Base-by-base conservation (phyloP, 345 rosid genomes). In the Citrus hindsii region DNA sequence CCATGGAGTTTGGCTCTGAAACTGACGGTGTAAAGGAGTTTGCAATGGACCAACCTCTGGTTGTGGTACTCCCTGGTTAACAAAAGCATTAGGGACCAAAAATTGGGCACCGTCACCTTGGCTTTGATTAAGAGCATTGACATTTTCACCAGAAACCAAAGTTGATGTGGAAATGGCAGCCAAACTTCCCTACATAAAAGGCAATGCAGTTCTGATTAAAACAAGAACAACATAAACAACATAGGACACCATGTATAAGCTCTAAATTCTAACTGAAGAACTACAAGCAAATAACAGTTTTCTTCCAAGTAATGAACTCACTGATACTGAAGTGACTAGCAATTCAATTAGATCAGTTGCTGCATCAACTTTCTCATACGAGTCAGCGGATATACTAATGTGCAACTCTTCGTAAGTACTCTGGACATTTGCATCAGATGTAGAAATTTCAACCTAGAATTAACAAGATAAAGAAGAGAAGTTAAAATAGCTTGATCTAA, bases 341-440 rank as follows among this genome's bases (percentile, higher is more conserved):
- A 92, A 83, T 85, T 92, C 95, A 77, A 94, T 87, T 53, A 96
- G 85, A 69, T 91, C 85, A 77, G 92, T 92, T 55, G 98, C 98
- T 71, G 91, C 91, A 82, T 96, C 98, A 61, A 92, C 94, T 88
- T 96, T 96, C 78, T 92, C 94, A 84, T 82, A 92, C 28, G 92
- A 88, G 71, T 94, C 95, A 21, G 97, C 97, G 67, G 95, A 88
- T 84, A 96, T 82, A 75, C 84, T 90, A 77, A 94, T 85, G 69
- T 81, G 84, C 69, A 96, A 81, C 79, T 90, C 95, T 83, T 94
- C 85, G 82, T 84, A 90, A n/a, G 84, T 77, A 71, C 66, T 74
- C 62, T 80, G 85, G 78, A 77, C 90, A 79, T 73, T 85, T 73
- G 81, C 89, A 83, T 90, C 91, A 60, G 93, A 82, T 75, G 92